Evolutionary conservation across 495 filamentous ascomycete species (phyloP).

Genomic region (Cercophora newfieldiana): DNA sequence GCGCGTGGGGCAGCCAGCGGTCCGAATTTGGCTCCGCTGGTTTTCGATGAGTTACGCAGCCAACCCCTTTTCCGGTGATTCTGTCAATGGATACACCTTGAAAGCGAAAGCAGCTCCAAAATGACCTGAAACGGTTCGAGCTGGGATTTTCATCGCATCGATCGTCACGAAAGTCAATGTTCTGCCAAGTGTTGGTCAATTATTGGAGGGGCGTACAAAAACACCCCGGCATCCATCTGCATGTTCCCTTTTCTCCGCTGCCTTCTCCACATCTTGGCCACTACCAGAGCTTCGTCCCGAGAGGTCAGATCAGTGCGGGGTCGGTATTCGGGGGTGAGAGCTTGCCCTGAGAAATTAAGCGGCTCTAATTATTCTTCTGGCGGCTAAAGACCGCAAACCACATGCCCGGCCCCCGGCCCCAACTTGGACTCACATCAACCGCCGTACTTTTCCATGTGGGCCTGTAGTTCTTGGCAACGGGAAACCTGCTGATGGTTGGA

Average conservation of each 20-base stretch:
- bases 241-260: slow-evolving; percentile 5
- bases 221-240: neutral
- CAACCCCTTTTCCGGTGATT: no score
- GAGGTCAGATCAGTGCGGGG: slow-evolving; percentile 6
- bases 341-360: no score
- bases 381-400: no score
- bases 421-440: no score
- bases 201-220: slow-evolving; percentile 7
- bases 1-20: slow-evolving; percentile 2
- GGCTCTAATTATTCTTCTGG: no score
- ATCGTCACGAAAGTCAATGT: no score
- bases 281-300: slow-evolving; percentile 10
- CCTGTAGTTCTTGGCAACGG: no score
- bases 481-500: no score
- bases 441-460: no score
- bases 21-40: neutral
- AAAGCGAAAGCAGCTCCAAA: neutral
- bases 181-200: neutral
- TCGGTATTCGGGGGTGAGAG: no score
- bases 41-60: no score
- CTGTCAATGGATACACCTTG: neutral
- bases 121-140: neutral
- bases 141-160: neutral
- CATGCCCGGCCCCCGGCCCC: no score
- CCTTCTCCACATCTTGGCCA: slow-evolving; percentile 8